phyloP scores from a whole-genome alignment of 768 basidiomycete species.

The Cystofilobasidium bisporidii region DNA sequence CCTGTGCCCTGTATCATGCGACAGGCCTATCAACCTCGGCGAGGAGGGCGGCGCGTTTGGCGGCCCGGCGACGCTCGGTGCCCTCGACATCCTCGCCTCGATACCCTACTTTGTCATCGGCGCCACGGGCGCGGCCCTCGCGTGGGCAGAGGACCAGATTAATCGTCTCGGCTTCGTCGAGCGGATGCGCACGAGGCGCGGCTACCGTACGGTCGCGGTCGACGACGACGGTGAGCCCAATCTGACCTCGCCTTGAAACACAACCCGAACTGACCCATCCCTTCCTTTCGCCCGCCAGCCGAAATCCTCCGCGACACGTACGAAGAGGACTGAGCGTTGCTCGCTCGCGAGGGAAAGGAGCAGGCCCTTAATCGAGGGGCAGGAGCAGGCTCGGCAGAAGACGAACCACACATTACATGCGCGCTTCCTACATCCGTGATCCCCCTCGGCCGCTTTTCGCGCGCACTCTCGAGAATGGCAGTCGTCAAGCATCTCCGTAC shows the following conservation, averaged over 20 bases:
- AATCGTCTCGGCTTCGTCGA: slow-evolving; percentile 38
- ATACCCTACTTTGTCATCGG: slow-evolving; percentile 86
- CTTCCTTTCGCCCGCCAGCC: not conserved
- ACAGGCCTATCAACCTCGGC: slow-evolving; percentile 33
- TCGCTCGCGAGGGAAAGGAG: no score
- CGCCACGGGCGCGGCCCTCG: slow-evolving; percentile 46
- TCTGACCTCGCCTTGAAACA: no score
- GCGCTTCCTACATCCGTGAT: no score
- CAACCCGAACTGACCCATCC: not conserved
- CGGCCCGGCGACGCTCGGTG: slow-evolving; percentile 40
- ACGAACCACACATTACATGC: no score
- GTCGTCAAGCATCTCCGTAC: no score
- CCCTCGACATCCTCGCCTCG: slow-evolving; percentile 66
- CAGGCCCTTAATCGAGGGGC: no score
- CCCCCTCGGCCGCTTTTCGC: no score
- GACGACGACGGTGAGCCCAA: slow-evolving; percentile 65
- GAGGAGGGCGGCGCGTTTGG: slow-evolving; percentile 38
- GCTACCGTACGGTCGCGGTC: slow-evolving; percentile 66
- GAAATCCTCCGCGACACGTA: slow-evolving; percentile 25
- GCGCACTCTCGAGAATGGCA: no score
- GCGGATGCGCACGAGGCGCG: slow-evolving; percentile 49
- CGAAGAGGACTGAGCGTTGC: slow-evolving; percentile 19
- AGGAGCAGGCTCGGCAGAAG: no score
- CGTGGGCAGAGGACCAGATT: slow-evolving; percentile 46
- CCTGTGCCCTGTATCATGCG: slow-evolving; percentile 28